phyloP scores from a whole-genome alignment of 306 rosid genomes.

The Dryas drummondii region DNA sequence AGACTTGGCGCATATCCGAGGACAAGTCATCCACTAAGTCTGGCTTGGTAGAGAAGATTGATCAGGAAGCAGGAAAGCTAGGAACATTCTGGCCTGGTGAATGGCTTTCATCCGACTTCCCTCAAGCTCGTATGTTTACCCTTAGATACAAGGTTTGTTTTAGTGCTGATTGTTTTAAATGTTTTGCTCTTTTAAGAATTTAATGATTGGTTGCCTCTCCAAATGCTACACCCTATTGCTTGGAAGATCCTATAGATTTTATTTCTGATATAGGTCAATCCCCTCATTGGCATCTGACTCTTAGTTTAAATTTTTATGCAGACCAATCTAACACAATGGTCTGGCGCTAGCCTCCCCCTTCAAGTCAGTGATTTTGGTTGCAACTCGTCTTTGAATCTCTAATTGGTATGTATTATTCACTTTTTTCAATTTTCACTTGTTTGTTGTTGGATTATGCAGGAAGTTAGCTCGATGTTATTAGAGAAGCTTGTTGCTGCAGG shows the following conservation, averaged over 20 bases:
- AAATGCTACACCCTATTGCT: not conserved
- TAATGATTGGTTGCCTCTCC: not conserved
- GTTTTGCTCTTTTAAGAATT: not conserved
- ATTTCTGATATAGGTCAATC: conserved; percentile 5
- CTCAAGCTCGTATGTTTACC: conserved; percentile 80
- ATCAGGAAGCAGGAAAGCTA: conserved; percentile 90
- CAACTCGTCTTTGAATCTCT: not conserved
- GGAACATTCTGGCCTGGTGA: conserved; percentile 99
- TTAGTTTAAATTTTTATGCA: conserved; percentile 43
- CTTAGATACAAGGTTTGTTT: conserved; percentile 85
- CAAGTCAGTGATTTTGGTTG: conserved; percentile 57
- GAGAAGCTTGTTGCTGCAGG: conserved; percentile 94
- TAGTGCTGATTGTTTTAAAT: conserved; percentile 15
- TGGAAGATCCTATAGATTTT: conserved; percentile 19
- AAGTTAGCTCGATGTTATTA: conserved; percentile 91
- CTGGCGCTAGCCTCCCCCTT: conserved; percentile 97
- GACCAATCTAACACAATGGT: conserved; percentile 95
- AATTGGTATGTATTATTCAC: not conserved
- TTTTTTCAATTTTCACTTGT: not conserved
- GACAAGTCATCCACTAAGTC: conserved; percentile 78
- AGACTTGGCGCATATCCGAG: conserved; percentile 93
- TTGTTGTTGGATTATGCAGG: conserved; percentile 54
- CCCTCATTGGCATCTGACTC: conserved; percentile 39
- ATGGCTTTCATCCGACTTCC: conserved; percentile 93
- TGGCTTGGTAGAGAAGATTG: conserved; percentile 92